These are phyloP conservation scores for Sparassis latifolia DNA, from an alignment of 1,284 basidiomycete species.

Conservation along the genomic window DNA sequence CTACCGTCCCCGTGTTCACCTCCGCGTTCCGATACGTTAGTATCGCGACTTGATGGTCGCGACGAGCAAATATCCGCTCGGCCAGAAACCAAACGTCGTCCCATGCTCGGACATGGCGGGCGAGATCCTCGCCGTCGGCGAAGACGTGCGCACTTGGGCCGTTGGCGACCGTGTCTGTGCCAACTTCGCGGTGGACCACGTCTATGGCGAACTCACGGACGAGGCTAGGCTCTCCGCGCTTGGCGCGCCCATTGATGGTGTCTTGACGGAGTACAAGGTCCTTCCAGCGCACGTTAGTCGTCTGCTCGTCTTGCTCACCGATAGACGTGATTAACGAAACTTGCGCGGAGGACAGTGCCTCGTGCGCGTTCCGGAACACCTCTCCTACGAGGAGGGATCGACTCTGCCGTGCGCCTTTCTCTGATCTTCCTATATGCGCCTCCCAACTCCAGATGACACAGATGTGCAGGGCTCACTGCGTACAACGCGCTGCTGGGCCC, in stretches of 20 bases:
- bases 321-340: not conserved
- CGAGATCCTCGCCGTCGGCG: conserved; percentile 48
- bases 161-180: conserved; percentile 48
- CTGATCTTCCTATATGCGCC: not conserved
- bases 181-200: conserved; percentile 15
- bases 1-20: not conserved
- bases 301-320: conserved; percentile 3
- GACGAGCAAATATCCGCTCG: conserved; percentile 25
- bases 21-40: conserved; percentile 14
- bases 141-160: conserved; percentile 33
- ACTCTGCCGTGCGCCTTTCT: conserved; percentile 14
- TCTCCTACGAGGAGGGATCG: conserved; percentile 28
- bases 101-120: conserved; percentile 62
- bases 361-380: conserved; percentile 25
- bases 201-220: conserved; percentile 12
- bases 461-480: conserved; percentile 31
- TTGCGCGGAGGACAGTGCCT: conserved; percentile 12
- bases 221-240: conserved; percentile 29
- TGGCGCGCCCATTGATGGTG: conserved; percentile 47
- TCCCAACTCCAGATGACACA: conserved; percentile 9
- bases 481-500: conserved; percentile 33
- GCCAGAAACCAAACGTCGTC: conserved; percentile 30
- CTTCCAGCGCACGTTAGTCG: conserved; percentile 12
- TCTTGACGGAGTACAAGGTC: conserved; percentile 46
- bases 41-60: conserved; percentile 39